A percentile compares a stretch with the other conserved stretches of the same genome.
Evolutionary conservation across 208 protist species (phyloP).

Genomic region (Leishmania guyanensis): DNA sequence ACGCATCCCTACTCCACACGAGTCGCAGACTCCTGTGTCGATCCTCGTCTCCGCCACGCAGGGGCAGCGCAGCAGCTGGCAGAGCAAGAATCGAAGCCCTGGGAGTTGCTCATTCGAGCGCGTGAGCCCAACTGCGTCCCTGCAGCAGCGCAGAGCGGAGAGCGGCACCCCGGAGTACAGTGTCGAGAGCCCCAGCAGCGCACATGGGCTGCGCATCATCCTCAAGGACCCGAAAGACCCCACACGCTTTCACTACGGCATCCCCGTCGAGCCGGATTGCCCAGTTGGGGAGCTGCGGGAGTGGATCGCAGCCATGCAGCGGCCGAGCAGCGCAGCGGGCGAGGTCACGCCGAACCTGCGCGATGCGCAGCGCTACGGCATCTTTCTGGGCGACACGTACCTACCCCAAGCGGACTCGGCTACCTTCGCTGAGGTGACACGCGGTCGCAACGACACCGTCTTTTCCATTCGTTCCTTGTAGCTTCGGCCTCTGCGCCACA

Average conservation of each 20-base stretch:
- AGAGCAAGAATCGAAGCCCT: conserved; percentile 10
- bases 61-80: conserved; percentile 16
- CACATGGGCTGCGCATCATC: conserved; percentile 48
- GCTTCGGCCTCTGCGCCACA: background rate
- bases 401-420: conserved; percentile 27
- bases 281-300: conserved; percentile 44
- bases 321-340: background rate
- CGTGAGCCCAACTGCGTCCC: conserved; percentile 6
- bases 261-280: conserved; percentile 51
- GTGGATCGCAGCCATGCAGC: conserved; percentile 45
- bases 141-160: background rate
- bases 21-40: conserved; percentile 12
- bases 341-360: conserved; percentile 17
- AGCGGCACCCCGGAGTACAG: conserved; percentile 26
- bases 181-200: conserved; percentile 26
- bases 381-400: conserved; percentile 36
- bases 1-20: conserved; percentile 14
- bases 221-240: conserved; percentile 43
- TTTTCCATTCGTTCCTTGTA: conserved; percentile 40
- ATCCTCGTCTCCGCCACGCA: conserved; percentile 25
- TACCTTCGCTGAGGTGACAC: conserved; percentile 47
- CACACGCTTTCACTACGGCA: conserved; percentile 43
- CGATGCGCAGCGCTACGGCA: conserved; percentile 32
- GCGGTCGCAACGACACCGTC: conserved; percentile 56
- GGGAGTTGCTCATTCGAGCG: background rate